These are phyloP conservation scores for Naegleria lovaniensis DNA, from an alignment of 208 protist species.

Conservation along the genomic window DNA sequence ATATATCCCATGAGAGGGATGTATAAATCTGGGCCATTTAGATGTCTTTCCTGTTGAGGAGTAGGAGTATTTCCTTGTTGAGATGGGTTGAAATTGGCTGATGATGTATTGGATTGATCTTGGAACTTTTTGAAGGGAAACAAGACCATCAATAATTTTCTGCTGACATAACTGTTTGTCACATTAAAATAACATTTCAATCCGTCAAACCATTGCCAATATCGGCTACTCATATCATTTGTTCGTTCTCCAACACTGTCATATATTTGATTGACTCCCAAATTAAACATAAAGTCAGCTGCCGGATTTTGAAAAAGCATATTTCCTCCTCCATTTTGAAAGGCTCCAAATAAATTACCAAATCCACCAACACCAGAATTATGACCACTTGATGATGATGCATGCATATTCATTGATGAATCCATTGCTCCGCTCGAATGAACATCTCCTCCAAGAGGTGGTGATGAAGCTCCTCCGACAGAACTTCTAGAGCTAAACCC, in stretches of 20 bases:
- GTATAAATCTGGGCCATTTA: background rate
- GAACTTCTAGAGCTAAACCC: background rate
- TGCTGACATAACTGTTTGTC: background rate
- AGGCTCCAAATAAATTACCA: background rate
- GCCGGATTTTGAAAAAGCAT: background rate
- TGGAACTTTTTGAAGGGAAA: background rate
- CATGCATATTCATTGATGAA: background rate
- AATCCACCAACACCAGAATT: background rate
- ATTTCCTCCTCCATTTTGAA: background rate
- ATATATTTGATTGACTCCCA: background rate
- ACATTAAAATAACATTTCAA: conserved; percentile 23
- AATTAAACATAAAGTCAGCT: background rate
- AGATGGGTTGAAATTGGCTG: background rate
- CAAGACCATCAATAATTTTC: background rate
- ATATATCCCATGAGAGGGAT: background rate
- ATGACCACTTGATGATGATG: no score
- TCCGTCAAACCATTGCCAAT: background rate
- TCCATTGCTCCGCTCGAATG: background rate
- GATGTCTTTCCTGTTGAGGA: background rate
- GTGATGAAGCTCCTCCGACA: background rate
- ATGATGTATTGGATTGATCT: background rate
- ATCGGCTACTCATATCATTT: background rate
- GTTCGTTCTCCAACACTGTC: background rate
- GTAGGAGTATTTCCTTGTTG: background rate
- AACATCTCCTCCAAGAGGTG: background rate